Base-by-base conservation (phyloP, 371 early-diverging fungal genomes). In the Haplosporangium sp. region DNA sequence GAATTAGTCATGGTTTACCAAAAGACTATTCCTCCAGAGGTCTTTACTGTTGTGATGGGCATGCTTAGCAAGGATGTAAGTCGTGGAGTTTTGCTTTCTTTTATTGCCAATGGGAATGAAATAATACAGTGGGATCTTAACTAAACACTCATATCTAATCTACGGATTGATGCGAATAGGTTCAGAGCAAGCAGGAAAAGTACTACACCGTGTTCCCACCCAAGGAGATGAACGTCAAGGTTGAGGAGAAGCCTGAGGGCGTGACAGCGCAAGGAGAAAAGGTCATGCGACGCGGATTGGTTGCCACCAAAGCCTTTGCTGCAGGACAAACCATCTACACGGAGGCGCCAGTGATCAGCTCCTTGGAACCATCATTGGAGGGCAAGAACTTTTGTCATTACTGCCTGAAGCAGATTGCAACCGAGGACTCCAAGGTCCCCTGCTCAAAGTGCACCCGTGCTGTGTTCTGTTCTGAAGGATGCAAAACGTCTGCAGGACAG, bases 1-100 rank as follows among this genome's bases (percentile, higher is more conserved):
- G 94, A 96, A 82, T 81, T 98, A 50, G 86, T 98, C 62, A 90
- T 93, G 91, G 92, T 95, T 48, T 94, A 95, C 73, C 93, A 96
- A 83, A 93, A 94, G 83, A 93, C 95, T 5, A 83, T 96, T 29
- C 97, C 96, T 18, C 90, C 90, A 40, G 86, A 87, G 40, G 92
- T 97, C 10, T 92, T 96, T 77, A 86, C 90, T 62, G 69, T 93
- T 59, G 87, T 98, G 59, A 89, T 96, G 85, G 89, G 89, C 50
- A 88, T 95, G 85, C 90, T 96, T 88, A 86, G 93, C 50, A 83
- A 92, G 53, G 97, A 98, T 79, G 95, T 95, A 85, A 79, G 80
- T 74, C 61, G 18, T 10, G 6, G 6, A 21, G 12, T 12, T 20
- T 20, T 40, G 5, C 7, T 63, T 2, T 23, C 54, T 5, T 36